Percentiles rank a stretch among this genome's conserved stretches.
These are phyloP conservation scores for Gaultheria prostrata DNA, from an alignment of 148 eudicot species.

Conservation along the genomic window DNA sequence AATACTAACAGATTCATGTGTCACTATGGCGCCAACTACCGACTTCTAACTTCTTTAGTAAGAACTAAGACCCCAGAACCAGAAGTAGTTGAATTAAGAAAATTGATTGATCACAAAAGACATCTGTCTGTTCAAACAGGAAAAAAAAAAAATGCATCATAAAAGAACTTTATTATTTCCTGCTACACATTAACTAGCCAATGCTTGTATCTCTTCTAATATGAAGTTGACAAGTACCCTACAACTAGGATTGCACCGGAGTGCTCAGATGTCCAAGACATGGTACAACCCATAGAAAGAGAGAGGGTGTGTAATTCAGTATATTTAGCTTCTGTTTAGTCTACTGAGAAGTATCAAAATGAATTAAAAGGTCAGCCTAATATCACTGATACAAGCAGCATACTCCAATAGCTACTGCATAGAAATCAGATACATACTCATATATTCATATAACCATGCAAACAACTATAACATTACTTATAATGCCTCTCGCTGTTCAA, in stretches of 20 bases:
- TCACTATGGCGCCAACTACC: background rate
- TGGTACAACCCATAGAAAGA: background rate
- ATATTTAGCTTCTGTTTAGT: background rate
- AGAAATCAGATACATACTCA: background rate
- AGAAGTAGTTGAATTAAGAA: background rate
- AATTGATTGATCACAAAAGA: background rate
- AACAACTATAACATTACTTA: background rate
- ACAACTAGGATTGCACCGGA: background rate
- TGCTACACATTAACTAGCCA: background rate
- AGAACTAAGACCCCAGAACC: too few relatives aligned
- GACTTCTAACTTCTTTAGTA: background rate
- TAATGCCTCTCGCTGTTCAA: too few relatives aligned
- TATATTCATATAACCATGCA: background rate
- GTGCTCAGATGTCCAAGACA: background rate
- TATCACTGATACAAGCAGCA: background rate
- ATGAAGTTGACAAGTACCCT: background rate
- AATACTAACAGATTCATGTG: background rate
- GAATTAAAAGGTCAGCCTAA: background rate
- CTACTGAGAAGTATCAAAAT: background rate
- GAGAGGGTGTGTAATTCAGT: background rate
- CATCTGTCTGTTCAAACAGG: background rate
- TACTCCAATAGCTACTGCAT: background rate
- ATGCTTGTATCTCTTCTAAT: background rate
- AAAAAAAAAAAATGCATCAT: background rate
- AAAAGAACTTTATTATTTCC: background rate